A percentile compares a stretch with the other conserved stretches of the same genome.
phyloP scores from a whole-genome alignment of 805 yeast genomes.

The Spathaspora arborariae region DNA sequence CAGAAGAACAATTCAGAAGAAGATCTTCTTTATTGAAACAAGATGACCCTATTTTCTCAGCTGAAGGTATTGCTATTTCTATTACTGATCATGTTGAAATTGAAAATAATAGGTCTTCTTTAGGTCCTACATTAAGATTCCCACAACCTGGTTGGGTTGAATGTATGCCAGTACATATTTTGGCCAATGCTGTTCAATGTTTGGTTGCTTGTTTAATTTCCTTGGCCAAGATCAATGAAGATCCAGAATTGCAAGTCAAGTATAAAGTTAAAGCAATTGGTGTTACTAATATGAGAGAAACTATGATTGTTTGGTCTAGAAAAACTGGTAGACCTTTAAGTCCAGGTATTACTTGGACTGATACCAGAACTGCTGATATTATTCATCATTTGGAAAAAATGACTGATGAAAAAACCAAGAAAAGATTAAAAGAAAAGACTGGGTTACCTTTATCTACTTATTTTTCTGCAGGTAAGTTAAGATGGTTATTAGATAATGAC shows the following conservation, averaged over 20 bases:
- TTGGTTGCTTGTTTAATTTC: constrained; percentile 60
- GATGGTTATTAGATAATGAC: constrained; percentile 85
- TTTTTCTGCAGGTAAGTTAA: constrained; percentile 84
- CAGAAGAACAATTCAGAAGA: constrained; percentile 42
- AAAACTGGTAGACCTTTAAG: constrained; percentile 77
- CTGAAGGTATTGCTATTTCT: constrained; percentile 70
- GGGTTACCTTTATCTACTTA: constrained; percentile 91
- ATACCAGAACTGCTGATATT: constrained; percentile 75
- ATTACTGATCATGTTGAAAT: constrained; percentile 57
- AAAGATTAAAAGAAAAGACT: constrained; percentile 56
- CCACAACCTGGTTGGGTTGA: constrained; percentile 93
- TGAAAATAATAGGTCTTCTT: constrained; percentile 50
- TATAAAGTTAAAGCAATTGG: constrained; percentile 74
- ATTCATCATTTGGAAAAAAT: constrained; percentile 59
- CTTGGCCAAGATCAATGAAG: constrained; percentile 52
- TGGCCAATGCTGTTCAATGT: constrained; percentile 79
- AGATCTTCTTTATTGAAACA: constrained; percentile 42
- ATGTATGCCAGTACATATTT: constrained; percentile 80
- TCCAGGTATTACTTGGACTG: constrained; percentile 95
- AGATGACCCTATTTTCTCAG: constrained; percentile 60
- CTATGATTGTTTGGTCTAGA: constrained; percentile 84
- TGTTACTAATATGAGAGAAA: constrained; percentile 94
- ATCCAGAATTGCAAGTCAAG: constrained; percentile 47
- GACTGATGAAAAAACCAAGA: constrained; percentile 52
- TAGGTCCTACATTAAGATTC: constrained; percentile 68